A percentile compares a stretch with the other conserved stretches of the same genome.
Evolutionary conservation across 2,329 filamentous ascomycete species (phyloP).

Genomic region (Stemphylium beticola): DNA sequence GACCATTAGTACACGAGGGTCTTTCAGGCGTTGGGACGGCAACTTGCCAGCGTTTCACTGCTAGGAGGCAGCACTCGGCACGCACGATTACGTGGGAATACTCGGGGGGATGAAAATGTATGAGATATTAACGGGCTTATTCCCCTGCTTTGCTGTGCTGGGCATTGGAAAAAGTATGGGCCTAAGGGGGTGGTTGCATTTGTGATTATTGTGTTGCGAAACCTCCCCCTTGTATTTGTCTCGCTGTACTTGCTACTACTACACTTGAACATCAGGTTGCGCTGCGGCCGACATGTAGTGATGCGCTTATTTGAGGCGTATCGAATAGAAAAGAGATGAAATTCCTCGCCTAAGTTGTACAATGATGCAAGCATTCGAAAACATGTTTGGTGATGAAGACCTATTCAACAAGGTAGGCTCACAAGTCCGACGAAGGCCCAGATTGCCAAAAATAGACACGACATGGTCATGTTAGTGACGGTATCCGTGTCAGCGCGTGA

Average conservation of each 20-base stretch:
- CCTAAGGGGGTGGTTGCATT: slow-evolving; percentile 16
- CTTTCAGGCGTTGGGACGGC: slow-evolving; percentile 4
- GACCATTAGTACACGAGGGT: slow-evolving; percentile 1
- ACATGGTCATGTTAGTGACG: neutral
- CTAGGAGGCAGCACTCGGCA: neutral
- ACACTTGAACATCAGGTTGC: slow-evolving; percentile 3
- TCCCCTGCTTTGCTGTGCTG: slow-evolving; percentile 7
- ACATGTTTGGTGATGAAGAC: neutral
- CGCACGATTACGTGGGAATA: slow-evolving; percentile 5
- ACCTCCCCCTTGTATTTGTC: slow-evolving; percentile 9
- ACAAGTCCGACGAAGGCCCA: neutral
- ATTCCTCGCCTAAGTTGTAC: neutral
- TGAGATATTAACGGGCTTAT: slow-evolving; percentile 8
- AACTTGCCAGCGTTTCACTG: neutral
- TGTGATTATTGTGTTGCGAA: slow-evolving; percentile 7
- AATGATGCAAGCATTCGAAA: neutral
- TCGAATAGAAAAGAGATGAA: slow-evolving; percentile 1
- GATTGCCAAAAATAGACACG: neutral
- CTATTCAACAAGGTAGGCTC: too few relatives aligned
- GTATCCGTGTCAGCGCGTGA: slow-evolving; percentile 1
- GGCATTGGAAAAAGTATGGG: slow-evolving; percentile 17
- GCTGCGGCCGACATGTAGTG: neutral
- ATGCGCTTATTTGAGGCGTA: slow-evolving; percentile 2
- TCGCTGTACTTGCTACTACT: slow-evolving; percentile 16
- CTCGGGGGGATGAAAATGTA: neutral